A percentile compares a stretch with the other conserved stretches of the same genome.
These are phyloP conservation scores for Dendrobium nobile DNA, from an alignment of 106 monocot species.

Conservation along the genomic window DNA sequence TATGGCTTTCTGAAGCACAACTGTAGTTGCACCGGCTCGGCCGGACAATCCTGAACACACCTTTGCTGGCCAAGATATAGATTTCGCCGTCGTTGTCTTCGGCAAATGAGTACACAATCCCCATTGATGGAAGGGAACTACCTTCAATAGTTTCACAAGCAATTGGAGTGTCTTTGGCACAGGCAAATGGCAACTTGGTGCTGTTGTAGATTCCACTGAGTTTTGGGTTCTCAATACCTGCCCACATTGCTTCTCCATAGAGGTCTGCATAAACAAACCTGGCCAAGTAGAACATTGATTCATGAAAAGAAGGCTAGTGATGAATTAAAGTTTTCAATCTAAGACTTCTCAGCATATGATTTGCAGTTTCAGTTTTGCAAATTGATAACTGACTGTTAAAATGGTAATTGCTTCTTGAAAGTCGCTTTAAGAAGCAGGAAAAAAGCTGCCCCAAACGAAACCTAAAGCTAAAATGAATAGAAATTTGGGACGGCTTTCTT, in stretches of 20 bases:
- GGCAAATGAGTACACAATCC: slow-evolving; percentile 68
- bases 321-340: too few species aligned
- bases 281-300: neutral
- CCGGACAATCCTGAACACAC: slow-evolving; percentile 68
- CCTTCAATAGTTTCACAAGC: slow-evolving; percentile 43
- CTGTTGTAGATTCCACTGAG: slow-evolving; percentile 75
- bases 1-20: slow-evolving; percentile 46
- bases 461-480: too few species aligned
- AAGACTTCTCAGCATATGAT: too few species aligned
- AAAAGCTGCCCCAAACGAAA: too few species aligned
- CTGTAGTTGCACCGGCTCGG: slow-evolving; percentile 74
- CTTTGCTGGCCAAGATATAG: slow-evolving; percentile 51
- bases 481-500: too few species aligned
- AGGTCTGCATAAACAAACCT: slow-evolving; percentile 82
- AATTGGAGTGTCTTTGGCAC: slow-evolving; percentile 66
- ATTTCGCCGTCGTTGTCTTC: slow-evolving; percentile 73
- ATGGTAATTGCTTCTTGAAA: too few species aligned
- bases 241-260: slow-evolving; percentile 60
- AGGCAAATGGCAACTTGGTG: slow-evolving; percentile 39
- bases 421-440: too few species aligned
- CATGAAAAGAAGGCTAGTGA: neutral
- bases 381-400: too few species aligned
- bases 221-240: slow-evolving; percentile 48
- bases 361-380: too few species aligned
- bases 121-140: slow-evolving; percentile 46